phyloP scores from a whole-genome alignment of 352 stramenopile species.

The Phytophthora europaea region DNA sequence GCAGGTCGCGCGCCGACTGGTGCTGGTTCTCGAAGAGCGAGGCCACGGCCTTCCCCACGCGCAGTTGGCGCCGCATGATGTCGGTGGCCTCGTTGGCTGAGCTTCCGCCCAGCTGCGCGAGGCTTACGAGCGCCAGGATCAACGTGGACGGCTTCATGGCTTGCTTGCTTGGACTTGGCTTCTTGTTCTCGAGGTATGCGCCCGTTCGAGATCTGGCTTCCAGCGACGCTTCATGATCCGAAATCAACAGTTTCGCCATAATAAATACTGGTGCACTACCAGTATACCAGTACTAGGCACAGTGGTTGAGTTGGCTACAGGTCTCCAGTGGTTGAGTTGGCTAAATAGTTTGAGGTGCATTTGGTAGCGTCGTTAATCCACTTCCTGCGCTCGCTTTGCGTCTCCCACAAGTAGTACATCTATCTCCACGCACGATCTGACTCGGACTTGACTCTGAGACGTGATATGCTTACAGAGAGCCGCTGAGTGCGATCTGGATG shows the following conservation, averaged over 20 bases:
- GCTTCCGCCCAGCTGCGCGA: constrained; percentile 22
- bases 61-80: constrained; percentile 41
- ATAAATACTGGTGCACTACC: background rate
- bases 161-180: background rate
- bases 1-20: constrained; percentile 34
- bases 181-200: background rate
- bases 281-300: background rate
- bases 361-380: constrained; percentile 8
- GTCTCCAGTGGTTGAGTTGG: background rate
- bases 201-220: constrained; percentile 26
- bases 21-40: constrained; percentile 46
- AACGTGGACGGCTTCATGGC: constrained; percentile 32
- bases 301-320: too few relatives aligned
- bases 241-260: constrained; percentile 7
- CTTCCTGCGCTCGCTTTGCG: background rate
- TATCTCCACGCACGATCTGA: constrained; percentile 19
- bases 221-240: constrained; percentile 27
- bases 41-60: constrained; percentile 38
- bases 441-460: background rate
- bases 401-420: constrained; percentile 16
- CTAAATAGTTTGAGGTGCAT: constrained; percentile 37
- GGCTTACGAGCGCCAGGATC: constrained; percentile 25
- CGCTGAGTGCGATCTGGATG: constrained; percentile 83
- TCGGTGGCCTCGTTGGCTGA: constrained; percentile 30
- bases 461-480: constrained; percentile 38